Evolutionary conservation across 2,329 filamentous ascomycete genomes (phyloP), one percentile per base, ranked within the genome.

Genomic region (Claviceps africana): DNA sequence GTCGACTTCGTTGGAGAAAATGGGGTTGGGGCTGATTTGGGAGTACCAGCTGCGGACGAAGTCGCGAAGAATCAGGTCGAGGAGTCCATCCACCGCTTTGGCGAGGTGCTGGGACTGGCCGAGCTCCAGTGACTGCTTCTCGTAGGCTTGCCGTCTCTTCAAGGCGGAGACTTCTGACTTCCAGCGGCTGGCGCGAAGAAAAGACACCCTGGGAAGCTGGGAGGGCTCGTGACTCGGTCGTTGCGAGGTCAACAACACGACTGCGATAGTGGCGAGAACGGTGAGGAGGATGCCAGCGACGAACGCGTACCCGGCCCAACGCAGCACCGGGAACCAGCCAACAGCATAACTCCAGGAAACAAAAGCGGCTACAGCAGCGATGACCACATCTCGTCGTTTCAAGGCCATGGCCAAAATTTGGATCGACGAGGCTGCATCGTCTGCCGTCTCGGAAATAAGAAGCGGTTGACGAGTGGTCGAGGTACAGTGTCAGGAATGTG

Each of bases 31-130:
- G 70, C 88, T 95, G 63, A 98, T 96, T 61, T 82, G 79, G 33
- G 76, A 77, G 67, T 96, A 97, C 93, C 93, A 98, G 47, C 83
- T 84, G 53, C 78, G 80, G 53, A 98, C 81, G 64, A 95, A 96
- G 65, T 96, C 88, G 57, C 86, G 79, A 57, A 88, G 69, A 50
- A 95, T 79, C 50, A 89, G 72, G 49, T 83, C 79, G 45, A 98
- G 76, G 33, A 97, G 70, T 50, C 82, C 78, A 67, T 96, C 88
- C 57, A 97, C 71, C 46, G 85, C 85, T 60, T 83, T 79, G 13
- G 89, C 94, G 51, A 97, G 81, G 54, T 82, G 77, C 59, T 84
- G 81, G 21, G 87, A 90, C 51, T 83, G 77, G 11, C 53, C 53
- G 53, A 85, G 79, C 62, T 88, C 88, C 56, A 98, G 75, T 13